Conservation (phyloP, 73 alveolate genomes). For the Tetrahymena borealis region DNA sequence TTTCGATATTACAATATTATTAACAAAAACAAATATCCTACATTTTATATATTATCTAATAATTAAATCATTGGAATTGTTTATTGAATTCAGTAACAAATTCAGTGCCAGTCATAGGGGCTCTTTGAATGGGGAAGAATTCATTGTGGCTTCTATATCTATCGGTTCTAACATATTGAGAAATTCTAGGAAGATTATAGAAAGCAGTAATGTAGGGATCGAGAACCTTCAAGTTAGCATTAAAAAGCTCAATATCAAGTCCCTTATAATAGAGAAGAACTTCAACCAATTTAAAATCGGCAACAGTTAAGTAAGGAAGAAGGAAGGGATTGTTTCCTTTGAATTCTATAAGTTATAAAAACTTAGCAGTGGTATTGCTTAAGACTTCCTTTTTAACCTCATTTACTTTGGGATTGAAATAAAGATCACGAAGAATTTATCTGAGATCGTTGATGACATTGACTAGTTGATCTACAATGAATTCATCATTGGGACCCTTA, state of each 20-base stretch:
- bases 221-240: neutral
- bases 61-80: neutral
- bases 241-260: neutral
- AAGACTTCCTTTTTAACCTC: neutral
- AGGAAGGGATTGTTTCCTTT: neutral
- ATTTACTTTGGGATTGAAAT: neutral
- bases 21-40: too few relatives aligned
- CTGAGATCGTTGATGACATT: neutral
- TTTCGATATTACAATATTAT: too few relatives aligned
- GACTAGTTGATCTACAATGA: neutral
- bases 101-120: neutral
- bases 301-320: neutral
- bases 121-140: neutral
- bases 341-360: neutral
- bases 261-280: neutral
- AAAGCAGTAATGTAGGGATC: neutral
- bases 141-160: neutral
- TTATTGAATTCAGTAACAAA: neutral
- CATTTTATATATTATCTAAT: too few relatives aligned
- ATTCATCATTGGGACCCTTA: neutral
- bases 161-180: neutral
- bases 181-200: neutral
- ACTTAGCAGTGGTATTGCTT: neutral
- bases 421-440: neutral
- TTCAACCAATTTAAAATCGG: neutral